phyloP scores from a whole-genome alignment of 208 protist genomes.

The Zelonia costaricensis region DNA sequence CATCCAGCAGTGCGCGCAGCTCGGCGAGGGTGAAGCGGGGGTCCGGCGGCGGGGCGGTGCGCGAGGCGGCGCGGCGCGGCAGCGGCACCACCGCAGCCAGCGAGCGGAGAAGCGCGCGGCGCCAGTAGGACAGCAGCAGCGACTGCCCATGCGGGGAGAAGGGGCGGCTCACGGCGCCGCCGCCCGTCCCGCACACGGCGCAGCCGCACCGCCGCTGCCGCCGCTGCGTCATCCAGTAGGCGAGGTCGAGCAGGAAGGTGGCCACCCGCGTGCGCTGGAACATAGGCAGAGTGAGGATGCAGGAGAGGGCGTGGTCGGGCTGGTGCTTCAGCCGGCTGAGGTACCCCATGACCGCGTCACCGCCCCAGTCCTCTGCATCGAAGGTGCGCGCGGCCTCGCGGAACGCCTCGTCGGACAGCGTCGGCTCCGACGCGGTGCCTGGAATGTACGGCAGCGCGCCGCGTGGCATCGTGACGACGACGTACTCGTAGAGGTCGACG shows the following conservation, averaged over 20 bases:
- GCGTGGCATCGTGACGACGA: conserved; percentile 58
- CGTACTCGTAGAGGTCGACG: conserved; percentile 81
- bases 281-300: conserved; percentile 67
- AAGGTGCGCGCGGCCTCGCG: conserved; percentile 32
- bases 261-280: conserved; percentile 60
- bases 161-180: conserved; percentile 60
- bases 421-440: background rate
- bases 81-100: conserved; percentile 10
- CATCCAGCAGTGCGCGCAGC: conserved; percentile 25
- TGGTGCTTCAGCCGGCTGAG: conserved; percentile 68
- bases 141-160: conserved; percentile 70
- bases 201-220: conserved; percentile 62
- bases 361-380: conserved; percentile 55
- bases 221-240: conserved; percentile 52
- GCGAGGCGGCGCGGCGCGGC: conserved; percentile 7
- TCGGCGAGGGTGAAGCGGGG: conserved; percentile 20
- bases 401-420: conserved; percentile 33
- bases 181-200: conserved; percentile 39
- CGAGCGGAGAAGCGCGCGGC: conserved; percentile 30
- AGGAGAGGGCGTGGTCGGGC: conserved; percentile 66
- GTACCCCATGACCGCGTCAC: conserved; percentile 63
- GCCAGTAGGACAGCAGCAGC: conserved; percentile 71
- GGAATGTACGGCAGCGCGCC: conserved; percentile 37
- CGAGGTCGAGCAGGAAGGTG: conserved; percentile 62
- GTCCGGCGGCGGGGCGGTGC: background rate